Percentiles rank a stretch among this genome's conserved stretches.
Evolutionary conservation across 2,329 filamentous ascomycete genomes (phyloP).

Genomic region (Tolypocladium inflatum): DNA sequence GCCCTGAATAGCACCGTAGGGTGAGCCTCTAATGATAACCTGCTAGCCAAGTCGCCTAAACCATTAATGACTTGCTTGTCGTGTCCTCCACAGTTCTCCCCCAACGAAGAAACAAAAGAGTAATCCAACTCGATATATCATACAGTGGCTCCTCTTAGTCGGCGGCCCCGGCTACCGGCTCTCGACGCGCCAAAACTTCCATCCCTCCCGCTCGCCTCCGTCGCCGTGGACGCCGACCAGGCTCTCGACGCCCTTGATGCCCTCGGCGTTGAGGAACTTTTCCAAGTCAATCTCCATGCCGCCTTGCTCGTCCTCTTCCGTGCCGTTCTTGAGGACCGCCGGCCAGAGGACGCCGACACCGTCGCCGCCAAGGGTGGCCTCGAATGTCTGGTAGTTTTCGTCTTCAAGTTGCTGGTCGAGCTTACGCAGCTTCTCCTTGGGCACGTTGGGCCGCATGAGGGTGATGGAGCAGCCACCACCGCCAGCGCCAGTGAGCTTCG

Average conservation of each 20-base stretch:
- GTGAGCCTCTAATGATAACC: background rate
- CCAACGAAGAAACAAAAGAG: background rate
- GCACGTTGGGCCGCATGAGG: constrained; percentile 60
- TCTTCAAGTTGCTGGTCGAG: constrained; percentile 56
- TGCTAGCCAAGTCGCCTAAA: background rate
- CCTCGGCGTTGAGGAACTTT: constrained; percentile 69
- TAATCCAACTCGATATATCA: background rate
- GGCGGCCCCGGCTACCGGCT: constrained; percentile 17
- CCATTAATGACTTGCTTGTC: background rate
- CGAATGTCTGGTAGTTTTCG: constrained; percentile 75
- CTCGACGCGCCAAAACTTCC: constrained; percentile 77
- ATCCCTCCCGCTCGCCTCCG: constrained; percentile 62
- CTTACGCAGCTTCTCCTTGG: constrained; percentile 44
- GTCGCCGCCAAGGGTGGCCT: constrained; percentile 84
- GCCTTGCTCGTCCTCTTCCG: constrained; percentile 66
- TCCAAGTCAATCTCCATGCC: constrained; percentile 92
- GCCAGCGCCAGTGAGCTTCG: constrained; percentile 91
- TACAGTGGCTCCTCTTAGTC: background rate
- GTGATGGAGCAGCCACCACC: constrained; percentile 96
- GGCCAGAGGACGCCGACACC: constrained; percentile 93
- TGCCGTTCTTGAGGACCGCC: constrained; percentile 77
- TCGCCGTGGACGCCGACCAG: constrained; percentile 72
- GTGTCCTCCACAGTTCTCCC: background rate
- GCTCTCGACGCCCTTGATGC: constrained; percentile 74
- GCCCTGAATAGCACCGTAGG: background rate